phyloP scores from a whole-genome alignment of 1,284 basidiomycete species.

The Ganoderma leucocontextum region DNA sequence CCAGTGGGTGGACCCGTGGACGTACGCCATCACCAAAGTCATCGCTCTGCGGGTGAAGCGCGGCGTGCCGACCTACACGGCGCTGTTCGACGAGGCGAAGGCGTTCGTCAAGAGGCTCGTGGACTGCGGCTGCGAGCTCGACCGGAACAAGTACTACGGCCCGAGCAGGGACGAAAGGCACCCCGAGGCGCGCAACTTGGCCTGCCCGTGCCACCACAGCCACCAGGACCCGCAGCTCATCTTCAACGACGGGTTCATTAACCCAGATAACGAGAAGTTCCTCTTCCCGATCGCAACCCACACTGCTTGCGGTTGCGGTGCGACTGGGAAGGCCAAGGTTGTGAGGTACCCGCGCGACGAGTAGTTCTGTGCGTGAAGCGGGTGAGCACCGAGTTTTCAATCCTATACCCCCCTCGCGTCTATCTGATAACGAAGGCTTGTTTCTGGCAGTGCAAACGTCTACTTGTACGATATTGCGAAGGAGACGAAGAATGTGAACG shows the following conservation, averaged over 20 bases:
- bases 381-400: background rate
- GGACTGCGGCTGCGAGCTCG: background rate
- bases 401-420: background rate
- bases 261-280: conserved; percentile 2
- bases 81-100: conserved; percentile 5
- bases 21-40: conserved; percentile 3
- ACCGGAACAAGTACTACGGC: conserved; percentile 1
- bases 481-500: background rate
- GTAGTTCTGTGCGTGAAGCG: background rate
- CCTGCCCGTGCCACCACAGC: background rate
- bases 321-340: background rate
- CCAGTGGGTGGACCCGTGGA: conserved; percentile 6
- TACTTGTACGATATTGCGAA: background rate
- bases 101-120: background rate
- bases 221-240: conserved; percentile 12
- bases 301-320: background rate
- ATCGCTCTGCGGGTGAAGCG: background rate
- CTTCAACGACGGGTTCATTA: background rate
- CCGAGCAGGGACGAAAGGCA: conserved; percentile 4
- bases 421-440: background rate
- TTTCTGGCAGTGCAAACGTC: background rate
- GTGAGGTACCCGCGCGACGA: background rate
- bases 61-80: background rate
- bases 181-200: background rate
- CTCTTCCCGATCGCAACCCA: background rate